Base-by-base conservation (phyloP, 1,139 yeast species). In the Magnusiomyces suaveolens region DNA sequence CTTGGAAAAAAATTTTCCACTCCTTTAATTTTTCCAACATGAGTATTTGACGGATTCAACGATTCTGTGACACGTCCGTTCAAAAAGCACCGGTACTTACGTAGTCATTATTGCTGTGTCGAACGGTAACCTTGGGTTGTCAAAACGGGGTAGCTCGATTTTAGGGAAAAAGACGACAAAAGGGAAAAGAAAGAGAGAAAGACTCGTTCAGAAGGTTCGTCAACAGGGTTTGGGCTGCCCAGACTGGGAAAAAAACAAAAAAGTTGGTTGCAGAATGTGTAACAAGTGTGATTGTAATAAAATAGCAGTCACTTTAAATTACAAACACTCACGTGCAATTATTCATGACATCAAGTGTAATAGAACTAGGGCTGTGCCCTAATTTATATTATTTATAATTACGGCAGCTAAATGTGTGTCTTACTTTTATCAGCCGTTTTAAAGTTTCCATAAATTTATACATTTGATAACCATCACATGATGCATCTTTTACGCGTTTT, bases 121-220 rank as follows among this genome's bases (percentile, higher is more conserved):
- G 50, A 48, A 48, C 43, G 41, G 50, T 33, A 48, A 48, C 50
- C 50, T 48, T 29, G 6, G 12, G 50, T 33, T 48, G 50, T 48
- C 50, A 23, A 48, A 23, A 24, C 43, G 32, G 36, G 36, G 36
- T 8, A 29, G 36, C 12, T 29, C 21, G 12, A 43, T 43, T 48
- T 36, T 16, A 48, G 50, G 50, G 21, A 48, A 20, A 48, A n/a
- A 20, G 43, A 36, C 24, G 43, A 43, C 24, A n/a, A 18, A 10
- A 21, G 46, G 46, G 8, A 18, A 21, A 43, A 43, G 14, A 21
- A 6, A 21, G n/a, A 20, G 8, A 43, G 46, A 43, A 10, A 21
- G 6, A 43, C 6, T 29, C 36, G 36, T 12, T n/a, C 36, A 8
- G 36, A 16, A n/a, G 43, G n/a, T 38, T 38, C 36, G 36, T 29